Base-by-base conservation (phyloP, 2,329 filamentous ascomycete genomes). In the Trichoderma lentiforme region DNA sequence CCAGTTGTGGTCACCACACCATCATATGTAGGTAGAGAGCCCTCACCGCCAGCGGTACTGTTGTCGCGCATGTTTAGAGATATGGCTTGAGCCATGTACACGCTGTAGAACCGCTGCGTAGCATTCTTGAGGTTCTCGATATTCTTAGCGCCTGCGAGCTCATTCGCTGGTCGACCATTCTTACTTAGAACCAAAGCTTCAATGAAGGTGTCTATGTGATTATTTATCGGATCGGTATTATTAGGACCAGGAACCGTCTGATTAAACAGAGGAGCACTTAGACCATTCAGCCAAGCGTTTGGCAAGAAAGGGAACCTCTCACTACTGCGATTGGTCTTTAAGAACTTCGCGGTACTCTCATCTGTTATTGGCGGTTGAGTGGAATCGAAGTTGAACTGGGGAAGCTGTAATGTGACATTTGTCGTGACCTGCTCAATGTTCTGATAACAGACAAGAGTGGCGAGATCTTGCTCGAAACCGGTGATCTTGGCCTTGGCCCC, bases 61-160 rank as follows among this genome's bases (percentile, higher is more conserved):
- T 70, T 70, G 57, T 53, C 36, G 15, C 67, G 67, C 67, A 62
- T 70, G 14, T 70, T 70, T 26, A 70, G 57, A 47, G 67, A 70
- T 28, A 70, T 70, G 18, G 67, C 67, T 6, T 70, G 67, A 14
- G 57, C 67, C 67, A 70, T 70, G 39, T 70, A 70, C n/a, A 18
- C 30, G 8, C 56, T 28, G 6, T 70, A 70, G 2, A 70, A 21
- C 5, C 21, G 28, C 57, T 70, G 67, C 3, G 67, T 70, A 6
- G n/a, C n/a, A 26, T 70, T 70, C 21, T 26, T 51, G 28, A 70
- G 57, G 32, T 62, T 53, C 24, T 36, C 57, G 14, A 70, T 57
- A 28, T 70, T 70, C 43, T 51, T 61, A 12, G 39, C 28, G 30
- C 67, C 67, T 11, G 67, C 67, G 3, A 70, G 67, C 39, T 70